phyloP scores from a whole-genome alignment of 139 green algal genomes.

The Pycnococcus provasolii region DNA sequence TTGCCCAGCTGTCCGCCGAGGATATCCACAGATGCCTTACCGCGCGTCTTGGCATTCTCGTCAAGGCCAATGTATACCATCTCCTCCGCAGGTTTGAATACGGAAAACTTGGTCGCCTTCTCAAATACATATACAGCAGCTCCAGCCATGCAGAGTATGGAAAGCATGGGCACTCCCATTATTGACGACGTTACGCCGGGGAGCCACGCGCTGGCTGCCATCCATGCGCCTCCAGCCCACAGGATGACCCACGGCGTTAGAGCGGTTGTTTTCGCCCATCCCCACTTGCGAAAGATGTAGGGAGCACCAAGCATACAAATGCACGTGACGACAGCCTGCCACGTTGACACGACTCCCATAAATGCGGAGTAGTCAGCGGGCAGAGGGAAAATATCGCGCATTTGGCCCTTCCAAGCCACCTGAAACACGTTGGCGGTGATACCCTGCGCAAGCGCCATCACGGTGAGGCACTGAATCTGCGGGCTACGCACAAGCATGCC shows the following conservation, averaged over 20 bases:
- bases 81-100: constrained; percentile 38
- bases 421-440: constrained; percentile 80
- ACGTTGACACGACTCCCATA: constrained; percentile 75
- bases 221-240: no score
- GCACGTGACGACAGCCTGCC: constrained; percentile 65
- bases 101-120: not conserved
- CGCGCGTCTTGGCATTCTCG: constrained; percentile 64
- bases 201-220: no score
- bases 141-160: not conserved
- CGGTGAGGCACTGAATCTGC: constrained; percentile 73
- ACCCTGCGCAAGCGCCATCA: constrained; percentile 79
- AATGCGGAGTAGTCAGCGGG: constrained; percentile 64
- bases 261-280: constrained; percentile 46
- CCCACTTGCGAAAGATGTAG: constrained; percentile 55
- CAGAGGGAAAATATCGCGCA: constrained; percentile 66
- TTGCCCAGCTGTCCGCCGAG: constrained; percentile 70
- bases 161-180: no score
- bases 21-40: constrained; percentile 90
- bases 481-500: constrained; percentile 46
- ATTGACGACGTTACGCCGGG: no score
- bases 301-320: constrained; percentile 68
- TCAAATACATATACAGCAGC: not conserved
- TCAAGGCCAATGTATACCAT: constrained; percentile 75
- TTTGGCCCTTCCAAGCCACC: constrained; percentile 83
- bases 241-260: no score